Conservation (phyloP, 2,329 filamentous ascomycete genomes). For the Trichoderma guizhouense region DNA sequence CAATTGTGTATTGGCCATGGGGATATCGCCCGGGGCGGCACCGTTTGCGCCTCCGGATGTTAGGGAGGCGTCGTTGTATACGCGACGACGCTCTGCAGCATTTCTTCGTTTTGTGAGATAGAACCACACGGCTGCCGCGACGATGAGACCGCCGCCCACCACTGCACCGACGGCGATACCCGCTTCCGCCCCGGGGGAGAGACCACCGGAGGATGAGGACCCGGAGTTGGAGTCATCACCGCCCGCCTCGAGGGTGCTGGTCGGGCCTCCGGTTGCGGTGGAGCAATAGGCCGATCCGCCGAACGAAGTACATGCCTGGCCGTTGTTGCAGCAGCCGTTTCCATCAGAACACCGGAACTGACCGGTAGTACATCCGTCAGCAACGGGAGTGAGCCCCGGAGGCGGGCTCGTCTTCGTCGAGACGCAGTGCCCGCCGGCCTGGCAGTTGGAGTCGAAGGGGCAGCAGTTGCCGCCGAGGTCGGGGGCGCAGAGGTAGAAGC, state of each 20-base stretch:
- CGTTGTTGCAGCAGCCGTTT: constrained; percentile 48
- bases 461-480: constrained; percentile 50
- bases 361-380: constrained; percentile 43
- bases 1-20: constrained; percentile 15
- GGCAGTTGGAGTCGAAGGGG: constrained; percentile 43
- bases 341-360: constrained; percentile 45
- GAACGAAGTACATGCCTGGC: constrained; percentile 41
- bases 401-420: constrained; percentile 27
- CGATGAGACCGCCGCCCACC: constrained; percentile 40
- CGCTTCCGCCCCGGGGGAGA: constrained; percentile 48
- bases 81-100: not conserved
- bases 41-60: too few relatives aligned
- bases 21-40: constrained; percentile 20
- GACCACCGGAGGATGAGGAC: not conserved
- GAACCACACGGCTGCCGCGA: constrained; percentile 46
- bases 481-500: constrained; percentile 43
- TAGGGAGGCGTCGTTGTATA: not conserved
- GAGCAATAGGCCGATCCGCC: constrained; percentile 38
- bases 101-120: constrained; percentile 41
- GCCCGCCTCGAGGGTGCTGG: constrained; percentile 23
- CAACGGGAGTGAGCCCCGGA: constrained; percentile 34
- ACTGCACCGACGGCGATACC: constrained; percentile 56
- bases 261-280: constrained; percentile 32
- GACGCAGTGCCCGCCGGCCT: constrained; percentile 35
- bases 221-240: not conserved